Evolutionary conservation across 2,329 filamentous ascomycete species (phyloP), one percentile per base, ranked within the genome.

Genomic region (Didymella keratinophila): DNA sequence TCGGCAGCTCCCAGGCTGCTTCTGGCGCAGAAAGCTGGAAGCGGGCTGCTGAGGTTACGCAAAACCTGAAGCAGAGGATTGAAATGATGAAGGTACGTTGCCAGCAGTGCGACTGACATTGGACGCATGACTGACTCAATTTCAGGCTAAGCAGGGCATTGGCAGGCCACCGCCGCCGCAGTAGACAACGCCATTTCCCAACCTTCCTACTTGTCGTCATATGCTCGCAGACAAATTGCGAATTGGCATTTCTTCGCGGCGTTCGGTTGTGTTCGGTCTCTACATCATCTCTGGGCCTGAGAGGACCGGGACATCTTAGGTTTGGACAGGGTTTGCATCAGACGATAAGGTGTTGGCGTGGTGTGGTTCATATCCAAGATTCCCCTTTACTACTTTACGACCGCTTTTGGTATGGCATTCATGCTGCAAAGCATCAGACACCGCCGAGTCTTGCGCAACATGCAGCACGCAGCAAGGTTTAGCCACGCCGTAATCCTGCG

Each of bases 41-140:
- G 81, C 85, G 95, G 67, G 95, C 95, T 18, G 95, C 95, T 2
- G 95, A 99, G 81, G 95, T 99, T 57, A 99, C 95, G 53, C 97
- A 93, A 78, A 95, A 97, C 76, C 78, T 99, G 71, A 99, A 98
- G 82, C 93, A 94, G 51, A 87, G 95, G 75, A 99, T 99, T 77
- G 95, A 98, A 82, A 91, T 95, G 83, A 99, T 99, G 95, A 99
- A 98, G 84, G 87, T 85, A 70, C 73, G 56, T 23, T 6, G 14
- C n/a, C 9, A 6, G 2, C 4, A 21, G 14, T 11, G 9, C 21
- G 10, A 20, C 1, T 10, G 8, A 23, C 11, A 10, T 16, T 21
- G 27, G 11, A 41, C 8, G 41, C 11, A 34, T 28, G 18, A 48
- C 69, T 71, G 53, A 73, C 53, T 32, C 20, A n/a, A 21, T 16